Base-by-base conservation (phyloP, 371 early-diverging fungal genomes). In the Mortierella sp. region DNA sequence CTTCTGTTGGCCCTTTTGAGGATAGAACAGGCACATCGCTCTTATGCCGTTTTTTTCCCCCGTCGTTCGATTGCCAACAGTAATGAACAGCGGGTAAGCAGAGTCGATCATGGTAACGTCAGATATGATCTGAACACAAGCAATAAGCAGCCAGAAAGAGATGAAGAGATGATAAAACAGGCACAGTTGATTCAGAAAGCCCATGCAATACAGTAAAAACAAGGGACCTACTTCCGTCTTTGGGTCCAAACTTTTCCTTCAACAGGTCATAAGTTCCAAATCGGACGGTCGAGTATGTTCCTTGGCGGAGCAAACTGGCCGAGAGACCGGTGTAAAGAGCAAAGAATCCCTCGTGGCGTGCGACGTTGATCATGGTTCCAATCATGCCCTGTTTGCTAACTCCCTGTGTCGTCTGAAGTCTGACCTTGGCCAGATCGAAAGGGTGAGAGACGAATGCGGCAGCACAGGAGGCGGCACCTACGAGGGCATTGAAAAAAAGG, bases 361-460 rank as follows among this genome's bases (percentile, higher is more conserved):
- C 88, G 24, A 93, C 89, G 57, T 87, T 88, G 64, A 92, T 79
- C 82, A 91, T 86, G 46, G 91, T 92, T 14, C 88, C 77, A 37
- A 94, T 89, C 87, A 93, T 89, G 34, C 91, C 88, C 34, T 79
- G 89, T 46, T 83, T 87, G 19, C 70, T 85, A 59, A 88, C 84
- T 3, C 93, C 92, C 53, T 92, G 91, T 6, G 89, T 87, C 26
- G 94, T 97, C 84, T 97, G 98, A 71, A 97, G 86, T 16, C 97
- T 92, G 44, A 97, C 96, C 87, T 97, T 97, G 71, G 96, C 89
- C 75, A 96, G 89, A 88, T 97, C 97, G 50, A 97, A 93, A 0
- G 97, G 97, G 72, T 97, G 97, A 0, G 96, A 86, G 37, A 86
- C 86, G 21, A 86, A 69, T 46, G 86, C 86, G 24, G 86, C 86